Evolutionary conservation across 2,329 filamentous ascomycete species (phyloP), one percentile per base, ranked within the genome.

Genomic region (Diaporthe capsici): DNA sequence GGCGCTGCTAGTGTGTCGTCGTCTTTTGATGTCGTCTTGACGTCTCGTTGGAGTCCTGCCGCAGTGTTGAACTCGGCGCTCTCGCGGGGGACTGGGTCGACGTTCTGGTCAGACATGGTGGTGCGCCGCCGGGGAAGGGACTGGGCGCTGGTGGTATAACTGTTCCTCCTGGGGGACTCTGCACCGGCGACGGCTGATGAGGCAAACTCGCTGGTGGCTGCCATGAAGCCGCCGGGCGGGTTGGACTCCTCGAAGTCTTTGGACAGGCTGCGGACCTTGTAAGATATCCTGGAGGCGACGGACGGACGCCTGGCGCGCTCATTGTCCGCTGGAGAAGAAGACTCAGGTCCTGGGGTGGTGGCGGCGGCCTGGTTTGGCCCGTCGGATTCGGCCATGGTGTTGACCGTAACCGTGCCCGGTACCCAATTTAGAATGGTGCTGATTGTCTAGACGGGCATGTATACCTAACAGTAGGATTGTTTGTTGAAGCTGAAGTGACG

Each of bases 181-280:
- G 75, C 76, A 53, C 78, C 77, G 37, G 78, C 79, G 57, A 82
- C 63, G 10, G 86, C 81, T 10, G 85, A 84, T 6, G 87, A 86
- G 17, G 86, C 85, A 72, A 89, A 84, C 47, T 84, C 83, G 53
- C 87, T 85, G 0, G 87, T 87, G 22, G 87, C 87, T 20, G 87
- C 85, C 76, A 86, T 84, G 79, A 90, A 88, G 15, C 87, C 87
- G 65, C 83, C 83, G 2, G 87, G 88, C 15, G 86, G 82, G 17
- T 84, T 85, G 7, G 88, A 89, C 63, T 87, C 84, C 73, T 85
- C 83, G 76, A 90, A 89, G 7, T 77, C 79, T 44, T 78, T 78
- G 22, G 79, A 79, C 9, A 81, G 72, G 44, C 78, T 67, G 72
- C 77, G 73, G 61, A 77, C 73, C 63, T 73, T 68, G 76, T 67